phyloP scores from a whole-genome alignment of 768 basidiomycete genomes.

The Tylopilus plumbeoviolaceoides region DNA sequence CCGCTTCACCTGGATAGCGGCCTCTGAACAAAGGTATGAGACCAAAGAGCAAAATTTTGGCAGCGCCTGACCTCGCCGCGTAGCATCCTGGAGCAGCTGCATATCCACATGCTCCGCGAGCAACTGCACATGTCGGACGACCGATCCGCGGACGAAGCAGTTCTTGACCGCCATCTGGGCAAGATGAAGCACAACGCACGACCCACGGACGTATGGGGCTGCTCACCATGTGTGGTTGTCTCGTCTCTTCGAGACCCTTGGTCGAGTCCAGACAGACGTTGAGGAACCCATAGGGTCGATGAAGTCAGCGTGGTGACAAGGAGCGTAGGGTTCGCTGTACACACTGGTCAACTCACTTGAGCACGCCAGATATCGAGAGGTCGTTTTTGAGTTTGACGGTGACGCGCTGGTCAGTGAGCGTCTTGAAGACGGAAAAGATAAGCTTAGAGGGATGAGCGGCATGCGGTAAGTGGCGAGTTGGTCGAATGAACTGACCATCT shows the following conservation, averaged over 20 bases:
- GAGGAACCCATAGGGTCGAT: conserved; percentile 59
- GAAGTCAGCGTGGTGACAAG: conserved; percentile 1
- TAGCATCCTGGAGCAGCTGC: conserved; percentile 93
- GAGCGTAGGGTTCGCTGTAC: conserved; percentile 25
- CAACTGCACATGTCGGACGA: conserved; percentile 95
- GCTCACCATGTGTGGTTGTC: conserved; percentile 95
- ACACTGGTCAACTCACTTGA: conserved; percentile 98
- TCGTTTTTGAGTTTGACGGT: conserved; percentile 99
- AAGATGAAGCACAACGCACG: not conserved
- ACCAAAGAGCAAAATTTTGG: not conserved
- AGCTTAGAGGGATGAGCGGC: conserved; percentile 49
- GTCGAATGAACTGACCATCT: too few species aligned
- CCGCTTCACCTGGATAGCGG: conserved; percentile 39
- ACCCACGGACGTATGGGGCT: not conserved
- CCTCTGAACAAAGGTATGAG: conserved; percentile 31
- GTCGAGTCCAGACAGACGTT: conserved; percentile 97
- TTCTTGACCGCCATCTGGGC: conserved; percentile 96
- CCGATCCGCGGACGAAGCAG: conserved; percentile 97
- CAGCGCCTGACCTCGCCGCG: conserved; percentile 71
- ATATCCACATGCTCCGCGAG: conserved; percentile 93
- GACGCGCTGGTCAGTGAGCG: conserved; percentile 94
- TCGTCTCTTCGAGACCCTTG: conserved; percentile 83
- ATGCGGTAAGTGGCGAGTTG: too few species aligned
- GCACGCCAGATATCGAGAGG: conserved; percentile 88
- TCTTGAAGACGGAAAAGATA: conserved; percentile 98